Base-by-base conservation (phyloP, 2,329 filamentous ascomycete genomes). In the Raffaelea albimanens region DNA sequence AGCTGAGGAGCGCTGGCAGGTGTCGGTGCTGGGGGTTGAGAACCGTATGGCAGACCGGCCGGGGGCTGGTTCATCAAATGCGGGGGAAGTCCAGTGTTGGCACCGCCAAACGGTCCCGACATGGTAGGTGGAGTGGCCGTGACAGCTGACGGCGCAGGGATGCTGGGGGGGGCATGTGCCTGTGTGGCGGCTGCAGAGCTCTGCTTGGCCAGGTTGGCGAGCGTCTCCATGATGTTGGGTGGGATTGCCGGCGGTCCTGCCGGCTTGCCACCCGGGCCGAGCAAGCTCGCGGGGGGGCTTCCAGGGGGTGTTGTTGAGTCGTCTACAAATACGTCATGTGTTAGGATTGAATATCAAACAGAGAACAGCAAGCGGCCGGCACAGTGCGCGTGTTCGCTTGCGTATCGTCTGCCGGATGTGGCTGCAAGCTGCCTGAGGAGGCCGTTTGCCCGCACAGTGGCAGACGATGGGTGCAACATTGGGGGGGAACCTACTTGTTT, bases 201-300 rank as follows among this genome's bases (percentile, higher is more conserved):
- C 63, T 87, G 83, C 54, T 85, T 83, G 36, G 85, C 85, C 67
- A 93, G 85, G 59, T 86, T 87, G 54, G 86, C 85, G 53, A 93
- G 75, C 40, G 84, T 84, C 62, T 86, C 85, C 65, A 90, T 73
- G 57, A 93, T 89, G 55, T 80, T 83, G 52, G 62, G 38, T 16
- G 58, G 58, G 16, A 65, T 70, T 65, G 52, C 71, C 65, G 61
- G 56, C 8, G 63, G 60, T 21, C 73, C 68, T 69, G 58, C 45
- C 54, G 63, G 52, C 43, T 55, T 45, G 8, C 45, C 47, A 13
- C 42, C 40, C 36, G 20, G 53, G 7, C 25, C 25, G 48, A 70
- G 58, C 48, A 67, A 55, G 54, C 63, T 67, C 21, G 70, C 58
- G 29, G 76, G 77, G 40, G 77, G 77, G 59, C 75, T 82, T 54